These are phyloP conservation scores for Saururus chinensis DNA, from an alignment of 164 flowering plant species.

Conservation along the genomic window DNA sequence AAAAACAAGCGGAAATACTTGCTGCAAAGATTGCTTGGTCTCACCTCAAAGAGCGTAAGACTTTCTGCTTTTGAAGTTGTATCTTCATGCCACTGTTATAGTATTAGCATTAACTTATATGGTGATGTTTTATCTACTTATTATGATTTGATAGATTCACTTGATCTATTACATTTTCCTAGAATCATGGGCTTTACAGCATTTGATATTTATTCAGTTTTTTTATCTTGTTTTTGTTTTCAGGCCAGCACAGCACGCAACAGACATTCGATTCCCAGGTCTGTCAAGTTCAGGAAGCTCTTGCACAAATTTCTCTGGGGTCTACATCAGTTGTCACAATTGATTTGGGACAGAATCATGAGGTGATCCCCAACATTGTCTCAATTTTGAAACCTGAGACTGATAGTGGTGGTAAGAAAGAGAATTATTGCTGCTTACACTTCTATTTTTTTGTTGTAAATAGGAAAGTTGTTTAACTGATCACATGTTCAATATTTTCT, in stretches of 20 bases:
- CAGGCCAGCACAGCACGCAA: not conserved
- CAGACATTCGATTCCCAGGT: not conserved
- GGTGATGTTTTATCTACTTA: too few relatives aligned
- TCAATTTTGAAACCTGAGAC: not conserved
- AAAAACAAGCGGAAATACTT: slow-evolving; percentile 47
- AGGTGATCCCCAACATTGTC: not conserved
- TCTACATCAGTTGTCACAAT: not conserved
- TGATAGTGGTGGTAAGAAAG: not conserved
- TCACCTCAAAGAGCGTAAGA: slow-evolving; percentile 32
- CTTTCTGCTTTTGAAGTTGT: not conserved
- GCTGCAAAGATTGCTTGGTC: slow-evolving; percentile 53
- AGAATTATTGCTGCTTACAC: not conserved
- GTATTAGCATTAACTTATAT: not conserved
- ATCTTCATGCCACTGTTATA: too few relatives aligned
- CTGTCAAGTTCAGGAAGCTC: not conserved
- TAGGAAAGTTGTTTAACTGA: not conserved
- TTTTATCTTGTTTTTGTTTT: too few relatives aligned
- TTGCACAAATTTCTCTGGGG: not conserved
- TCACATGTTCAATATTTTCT: not conserved
- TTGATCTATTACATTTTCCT: too few relatives aligned
- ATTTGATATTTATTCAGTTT: too few relatives aligned
- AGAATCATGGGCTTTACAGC: too few relatives aligned
- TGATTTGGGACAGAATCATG: not conserved
- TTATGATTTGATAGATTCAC: too few relatives aligned
- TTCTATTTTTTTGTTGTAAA: not conserved